Percentiles rank a stretch among this genome's conserved stretches.
Evolutionary conservation across 2,329 filamentous ascomycete species (phyloP).

Genomic region (Capronia americana): DNA sequence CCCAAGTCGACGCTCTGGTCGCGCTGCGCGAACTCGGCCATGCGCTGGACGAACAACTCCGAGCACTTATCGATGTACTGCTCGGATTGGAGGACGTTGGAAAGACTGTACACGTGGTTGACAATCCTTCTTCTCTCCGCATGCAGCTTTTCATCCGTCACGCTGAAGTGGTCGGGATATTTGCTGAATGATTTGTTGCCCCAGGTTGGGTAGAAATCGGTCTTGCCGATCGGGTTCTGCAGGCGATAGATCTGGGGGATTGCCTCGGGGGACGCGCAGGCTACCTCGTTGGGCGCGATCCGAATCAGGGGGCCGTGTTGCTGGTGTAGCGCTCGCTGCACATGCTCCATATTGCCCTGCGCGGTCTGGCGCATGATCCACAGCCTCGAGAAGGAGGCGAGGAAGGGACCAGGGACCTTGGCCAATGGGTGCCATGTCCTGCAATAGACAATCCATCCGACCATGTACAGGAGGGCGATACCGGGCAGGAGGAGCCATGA

Average conservation of each 20-base stretch:
- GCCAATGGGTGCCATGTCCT: slow-evolving; percentile 41
- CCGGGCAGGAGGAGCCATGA: too few species aligned
- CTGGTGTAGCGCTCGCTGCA: slow-evolving; percentile 37
- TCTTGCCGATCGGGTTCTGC: slow-evolving; percentile 37
- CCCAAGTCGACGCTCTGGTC: slow-evolving; percentile 38
- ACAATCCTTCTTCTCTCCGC: slow-evolving; percentile 40
- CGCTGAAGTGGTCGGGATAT: slow-evolving; percentile 41
- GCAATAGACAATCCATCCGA: slow-evolving; percentile 41
- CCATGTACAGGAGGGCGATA: too few species aligned
- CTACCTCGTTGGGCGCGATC: slow-evolving; percentile 48
- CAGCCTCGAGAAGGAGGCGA: slow-evolving; percentile 40
- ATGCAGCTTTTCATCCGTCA: slow-evolving; percentile 40
- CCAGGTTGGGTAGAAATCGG: slow-evolving; percentile 42
- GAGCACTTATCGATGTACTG: slow-evolving; percentile 41
- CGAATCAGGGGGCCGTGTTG: slow-evolving; percentile 45
- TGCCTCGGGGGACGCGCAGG: slow-evolving; percentile 39
- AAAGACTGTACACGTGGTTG: slow-evolving; percentile 42
- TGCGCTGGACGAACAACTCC: slow-evolving; percentile 36
- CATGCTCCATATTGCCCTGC: slow-evolving; percentile 39
- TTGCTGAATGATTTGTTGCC: slow-evolving; percentile 34
- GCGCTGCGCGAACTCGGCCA: slow-evolving; percentile 34
- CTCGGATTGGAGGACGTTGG: slow-evolving; percentile 45
- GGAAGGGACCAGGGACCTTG: slow-evolving; percentile 44
- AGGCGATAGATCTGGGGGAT: slow-evolving; percentile 41
- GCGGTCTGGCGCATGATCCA: slow-evolving; percentile 41